Percentiles rank a stretch among this genome's conserved stretches.
phyloP scores from a whole-genome alignment of 306 rosid species.

The Oxytropis ochrocephala region DNA sequence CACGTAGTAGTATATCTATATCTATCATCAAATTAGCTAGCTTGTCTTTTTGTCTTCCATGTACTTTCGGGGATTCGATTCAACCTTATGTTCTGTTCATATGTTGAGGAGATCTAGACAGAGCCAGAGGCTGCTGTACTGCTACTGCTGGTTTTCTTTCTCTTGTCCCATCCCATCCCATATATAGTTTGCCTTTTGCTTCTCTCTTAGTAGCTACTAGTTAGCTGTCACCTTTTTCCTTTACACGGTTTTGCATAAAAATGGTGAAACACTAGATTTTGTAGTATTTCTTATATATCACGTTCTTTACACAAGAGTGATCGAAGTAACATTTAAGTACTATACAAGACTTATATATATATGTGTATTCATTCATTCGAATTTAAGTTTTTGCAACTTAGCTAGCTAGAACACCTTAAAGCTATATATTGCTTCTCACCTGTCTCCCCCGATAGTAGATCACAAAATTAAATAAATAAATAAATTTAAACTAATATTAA shows the following conservation, averaged over 20 bases:
- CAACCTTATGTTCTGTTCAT: no score
- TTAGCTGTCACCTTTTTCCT: conserved; percentile 11
- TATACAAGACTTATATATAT: background rate
- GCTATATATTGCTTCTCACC: background rate
- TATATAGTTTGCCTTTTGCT: conserved; percentile 7
- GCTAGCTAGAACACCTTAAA: background rate
- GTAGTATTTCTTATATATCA: conserved; percentile 23
- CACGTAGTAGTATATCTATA: no score
- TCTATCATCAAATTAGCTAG: no score
- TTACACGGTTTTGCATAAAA: conserved; percentile 18
- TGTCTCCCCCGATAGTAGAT: background rate
- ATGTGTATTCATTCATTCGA: background rate
- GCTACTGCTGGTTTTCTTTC: background rate
- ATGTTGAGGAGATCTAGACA: conserved; percentile 14
- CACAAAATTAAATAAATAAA: background rate
- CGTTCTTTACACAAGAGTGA: background rate
- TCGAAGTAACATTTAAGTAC: conserved; percentile 4
- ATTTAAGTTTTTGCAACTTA: background rate
- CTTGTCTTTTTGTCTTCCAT: no score
- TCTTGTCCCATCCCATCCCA: background rate
- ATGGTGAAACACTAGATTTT: conserved; percentile 24
- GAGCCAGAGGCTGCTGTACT: background rate
- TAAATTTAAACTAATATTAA: background rate
- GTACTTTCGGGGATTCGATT: no score
- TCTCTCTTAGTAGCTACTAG: background rate